Percentiles rank a stretch among this genome's conserved stretches.
These are phyloP conservation scores for Galerina marginata DNA, from an alignment of 768 basidiomycete genomes.

Conservation along the genomic window DNA sequence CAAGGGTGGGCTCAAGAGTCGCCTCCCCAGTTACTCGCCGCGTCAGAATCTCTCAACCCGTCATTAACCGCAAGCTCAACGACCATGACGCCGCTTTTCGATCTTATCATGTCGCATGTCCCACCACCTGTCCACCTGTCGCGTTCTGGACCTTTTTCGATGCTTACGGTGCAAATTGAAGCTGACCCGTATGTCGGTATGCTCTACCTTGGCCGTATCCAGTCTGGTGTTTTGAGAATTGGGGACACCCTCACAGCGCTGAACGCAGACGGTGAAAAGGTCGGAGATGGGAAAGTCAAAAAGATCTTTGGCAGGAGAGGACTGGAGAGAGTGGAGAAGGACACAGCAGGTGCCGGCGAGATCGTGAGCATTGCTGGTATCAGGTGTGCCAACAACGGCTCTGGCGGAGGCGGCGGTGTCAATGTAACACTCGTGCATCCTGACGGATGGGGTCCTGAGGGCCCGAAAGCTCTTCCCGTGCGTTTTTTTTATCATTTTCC, in stretches of 20 bases:
- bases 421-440: constrained; percentile 50
- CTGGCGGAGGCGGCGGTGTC: constrained; percentile 42
- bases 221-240: constrained; percentile 43
- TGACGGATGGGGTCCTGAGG: constrained; percentile 48
- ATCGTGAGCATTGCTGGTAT: constrained; percentile 55
- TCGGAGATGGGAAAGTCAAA: constrained; percentile 56
- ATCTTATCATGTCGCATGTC: constrained; percentile 51
- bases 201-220: constrained; percentile 52
- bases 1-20: constrained; percentile 51
- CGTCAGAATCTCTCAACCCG: constrained; percentile 18
- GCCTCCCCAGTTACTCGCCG: constrained; percentile 21
- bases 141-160: constrained; percentile 48
- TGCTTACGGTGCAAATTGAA: constrained; percentile 59
- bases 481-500: constrained; percentile 39
- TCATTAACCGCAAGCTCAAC: constrained; percentile 16
- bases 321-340: constrained; percentile 48
- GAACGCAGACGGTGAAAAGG: constrained; percentile 47
- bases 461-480: constrained; percentile 45
- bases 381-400: constrained; percentile 30
- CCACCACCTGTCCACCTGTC: constrained; percentile 44
- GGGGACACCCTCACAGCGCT: constrained; percentile 47
- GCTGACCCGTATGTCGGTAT: constrained; percentile 55
- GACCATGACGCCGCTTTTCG: constrained; percentile 51
- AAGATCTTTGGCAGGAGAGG: constrained; percentile 46
- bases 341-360: constrained; percentile 51